These are phyloP conservation scores for Pseudogymnoascus sp. DNA, from an alignment of 2,329 filamentous ascomycete species.

Conservation along the genomic window DNA sequence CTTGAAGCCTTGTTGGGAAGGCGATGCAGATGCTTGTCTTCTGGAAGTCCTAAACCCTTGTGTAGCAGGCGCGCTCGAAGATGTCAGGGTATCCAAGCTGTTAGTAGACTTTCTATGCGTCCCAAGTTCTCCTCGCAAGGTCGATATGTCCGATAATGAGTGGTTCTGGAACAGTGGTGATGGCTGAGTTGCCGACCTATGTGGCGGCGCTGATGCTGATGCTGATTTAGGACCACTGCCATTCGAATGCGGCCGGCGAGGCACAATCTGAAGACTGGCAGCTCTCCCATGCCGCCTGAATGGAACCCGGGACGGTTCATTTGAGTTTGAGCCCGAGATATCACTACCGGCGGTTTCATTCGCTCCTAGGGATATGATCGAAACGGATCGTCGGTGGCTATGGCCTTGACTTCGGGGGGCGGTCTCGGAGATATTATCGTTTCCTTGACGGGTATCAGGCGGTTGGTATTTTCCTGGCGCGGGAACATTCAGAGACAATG, in stretches of 20 bases:
- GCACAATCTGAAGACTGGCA: slow-evolving; percentile 68
- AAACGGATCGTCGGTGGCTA: slow-evolving; percentile 66
- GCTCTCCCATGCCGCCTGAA: slow-evolving; percentile 63
- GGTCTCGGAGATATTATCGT: slow-evolving; percentile 18
- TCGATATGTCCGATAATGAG: slow-evolving; percentile 6
- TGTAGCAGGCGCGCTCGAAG: slow-evolving; percentile 27
- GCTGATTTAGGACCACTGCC: slow-evolving; percentile 34
- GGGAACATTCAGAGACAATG: slow-evolving; percentile 54
- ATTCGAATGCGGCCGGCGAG: slow-evolving; percentile 37
- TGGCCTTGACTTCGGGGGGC: slow-evolving; percentile 35
- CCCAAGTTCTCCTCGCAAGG: background rate
- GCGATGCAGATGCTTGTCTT: slow-evolving; percentile 20
- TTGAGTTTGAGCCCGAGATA: slow-evolving; percentile 27
- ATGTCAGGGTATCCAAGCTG: background rate
- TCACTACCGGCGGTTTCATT: slow-evolving; percentile 28
- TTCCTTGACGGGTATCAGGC: slow-evolving; percentile 20
- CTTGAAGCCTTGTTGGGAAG: slow-evolving; percentile 43
- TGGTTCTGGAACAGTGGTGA: slow-evolving; percentile 26
- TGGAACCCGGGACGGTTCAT: slow-evolving; percentile 41
- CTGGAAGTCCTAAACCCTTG: slow-evolving; percentile 31
- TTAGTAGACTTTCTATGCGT: slow-evolving; percentile 1
- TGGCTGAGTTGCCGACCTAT: slow-evolving; percentile 30
- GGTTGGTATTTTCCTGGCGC: slow-evolving; percentile 22
- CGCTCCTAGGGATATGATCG: slow-evolving; percentile 70
- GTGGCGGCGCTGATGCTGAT: slow-evolving; percentile 23